Percentiles rank a stretch among this genome's conserved stretches.
Conservation (phyloP, 1,284 basidiomycete genomes). For the Baeospora myosura region DNA sequence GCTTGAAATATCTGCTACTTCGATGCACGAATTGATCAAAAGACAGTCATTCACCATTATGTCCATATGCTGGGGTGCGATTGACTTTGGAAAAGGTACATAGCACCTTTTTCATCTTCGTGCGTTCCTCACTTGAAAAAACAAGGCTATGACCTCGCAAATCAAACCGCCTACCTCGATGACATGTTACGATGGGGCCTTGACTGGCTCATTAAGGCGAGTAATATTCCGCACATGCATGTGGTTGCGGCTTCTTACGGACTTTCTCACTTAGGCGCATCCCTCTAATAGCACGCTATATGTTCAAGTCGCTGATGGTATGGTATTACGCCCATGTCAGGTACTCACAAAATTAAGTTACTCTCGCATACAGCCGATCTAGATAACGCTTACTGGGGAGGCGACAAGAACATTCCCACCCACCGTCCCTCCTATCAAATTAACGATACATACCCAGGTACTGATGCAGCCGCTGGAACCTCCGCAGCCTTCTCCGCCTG, state of each 20-base stretch:
- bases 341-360: constrained; percentile 2
- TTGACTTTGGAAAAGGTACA: constrained; percentile 75
- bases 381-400: constrained; percentile 85
- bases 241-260: constrained; percentile 11
- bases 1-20: constrained; percentile 3
- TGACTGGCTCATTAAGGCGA: constrained; percentile 81
- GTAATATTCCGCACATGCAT: background rate
- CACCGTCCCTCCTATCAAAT: constrained; percentile 74
- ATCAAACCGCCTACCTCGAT: constrained; percentile 86
- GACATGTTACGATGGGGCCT: constrained; percentile 83
- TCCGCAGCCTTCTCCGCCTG: constrained; percentile 85
- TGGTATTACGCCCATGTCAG: constrained; percentile 11
- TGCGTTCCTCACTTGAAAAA: constrained; percentile 5
- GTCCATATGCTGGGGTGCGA: constrained; percentile 82
- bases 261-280: constrained; percentile 55
- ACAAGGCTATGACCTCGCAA: constrained; percentile 71
- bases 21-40: background rate
- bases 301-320: constrained; percentile 69
- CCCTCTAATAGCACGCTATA: constrained; percentile 67
- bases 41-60: constrained; percentile 68
- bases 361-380: constrained; percentile 31
- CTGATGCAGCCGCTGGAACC: constrained; percentile 79
- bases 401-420: constrained; percentile 71
- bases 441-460: constrained; percentile 75
- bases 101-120: background rate